phyloP scores from a whole-genome alignment of 169 alveolate genomes.

The Plasmodium cynomolgi region DNA sequence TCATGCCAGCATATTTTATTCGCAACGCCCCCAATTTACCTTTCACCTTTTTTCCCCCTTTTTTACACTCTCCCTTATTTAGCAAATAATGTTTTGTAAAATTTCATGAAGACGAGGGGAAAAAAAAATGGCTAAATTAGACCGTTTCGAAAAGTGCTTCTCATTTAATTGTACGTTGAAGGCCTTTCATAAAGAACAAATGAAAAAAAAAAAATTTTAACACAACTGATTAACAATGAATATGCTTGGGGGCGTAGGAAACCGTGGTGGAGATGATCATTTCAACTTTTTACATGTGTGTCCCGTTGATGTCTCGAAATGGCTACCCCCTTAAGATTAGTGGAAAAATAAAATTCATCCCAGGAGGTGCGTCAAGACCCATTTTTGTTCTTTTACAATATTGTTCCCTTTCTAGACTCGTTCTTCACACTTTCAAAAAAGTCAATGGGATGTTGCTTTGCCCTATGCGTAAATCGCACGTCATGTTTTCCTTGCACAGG shows the following conservation, averaged over 20 bases:
- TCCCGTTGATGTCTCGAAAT: background rate
- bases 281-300: background rate
- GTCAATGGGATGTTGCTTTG: background rate
- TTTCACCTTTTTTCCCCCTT: background rate
- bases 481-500: background rate
- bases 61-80: background rate
- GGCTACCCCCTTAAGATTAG: background rate
- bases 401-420: background rate
- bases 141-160: too few relatives aligned
- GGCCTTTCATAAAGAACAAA: background rate
- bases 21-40: background rate
- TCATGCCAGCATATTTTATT: background rate
- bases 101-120: background rate
- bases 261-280: background rate
- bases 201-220: background rate
- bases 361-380: background rate
- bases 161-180: too few relatives aligned
- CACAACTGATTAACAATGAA: background rate
- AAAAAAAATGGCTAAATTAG: too few relatives aligned
- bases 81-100: background rate
- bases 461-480: background rate
- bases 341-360: background rate
- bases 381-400: background rate
- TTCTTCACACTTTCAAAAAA: background rate
- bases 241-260: background rate